Evolutionary conservation across 352 stramenopile genomes (phyloP), one percentile per base, ranked within the genome.

Genomic region (Phytophthora rubi): DNA sequence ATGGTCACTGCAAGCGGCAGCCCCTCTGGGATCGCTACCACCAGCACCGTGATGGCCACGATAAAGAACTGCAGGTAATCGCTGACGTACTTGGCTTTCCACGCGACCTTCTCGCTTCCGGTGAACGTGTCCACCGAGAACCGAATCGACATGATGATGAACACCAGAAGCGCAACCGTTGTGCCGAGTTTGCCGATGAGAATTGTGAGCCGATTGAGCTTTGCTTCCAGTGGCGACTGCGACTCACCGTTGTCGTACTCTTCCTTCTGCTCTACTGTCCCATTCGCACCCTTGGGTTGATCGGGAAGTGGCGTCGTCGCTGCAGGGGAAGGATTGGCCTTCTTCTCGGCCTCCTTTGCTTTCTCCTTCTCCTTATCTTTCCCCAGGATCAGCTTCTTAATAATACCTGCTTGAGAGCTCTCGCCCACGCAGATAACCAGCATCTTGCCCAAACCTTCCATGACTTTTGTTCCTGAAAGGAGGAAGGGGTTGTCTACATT

Each of bases 11-110:
- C 97, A 21, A 99, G 87, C 4, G 98, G 97, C 10, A 99, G 72
- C 21, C 98, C 98, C 79, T 99, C 97, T 0, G 97, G 97, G 42
- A 99, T 98, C 18, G 97, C 97, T 5, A 99, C 98, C 28, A 99
- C 98, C 1, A 99, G 84, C 39, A 97, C 90, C 1, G 91, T 97
- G 67, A 97, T 95, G 6, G 77, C 80, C 5, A 88, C 85, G 48
- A 97, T 93, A 74, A 97, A 96, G 65, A 91, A 95, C 51, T 90
- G 66, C 1, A 98, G 71, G 58, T 93, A 93, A 48, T 89, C 62
- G 59, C 75, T 83, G 44, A 89, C 52, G 69, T 82, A 93, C 37
- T 82, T 81, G 62, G 72, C 79, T 33, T 75, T 64, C 85, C 82
- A 92, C 26, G 59, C 35, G 37, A 75, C 56, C 21, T 74, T 76